Evolutionary conservation across 1,139 yeast genomes (phyloP).

Genomic region (Lodderomyces oxycetoniae): DNA sequence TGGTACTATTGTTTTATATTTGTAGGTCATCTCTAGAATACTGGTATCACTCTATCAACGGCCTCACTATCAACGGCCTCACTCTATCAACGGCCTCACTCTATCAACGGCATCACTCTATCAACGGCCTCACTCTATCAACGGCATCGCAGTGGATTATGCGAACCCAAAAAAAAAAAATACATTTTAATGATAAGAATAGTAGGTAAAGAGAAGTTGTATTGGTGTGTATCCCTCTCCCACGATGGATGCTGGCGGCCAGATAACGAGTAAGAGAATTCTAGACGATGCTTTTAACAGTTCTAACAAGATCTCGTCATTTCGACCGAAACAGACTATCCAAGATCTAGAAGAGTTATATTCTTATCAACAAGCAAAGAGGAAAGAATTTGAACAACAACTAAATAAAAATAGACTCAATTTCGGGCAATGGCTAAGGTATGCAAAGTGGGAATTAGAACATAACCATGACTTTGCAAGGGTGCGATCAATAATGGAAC

Average conservation of each 20-base stretch:
- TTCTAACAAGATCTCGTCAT: background rate
- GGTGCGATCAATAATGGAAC: conserved; percentile 82
- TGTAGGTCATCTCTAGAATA: too few relatives aligned
- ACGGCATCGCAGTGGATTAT: too few relatives aligned
- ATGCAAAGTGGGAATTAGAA: conserved; percentile 82
- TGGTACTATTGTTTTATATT: too few relatives aligned
- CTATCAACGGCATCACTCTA: too few relatives aligned
- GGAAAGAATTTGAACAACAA: conserved; percentile 83
- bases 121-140: too few relatives aligned
- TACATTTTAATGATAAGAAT: too few relatives aligned
- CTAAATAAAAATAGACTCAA: conserved; percentile 77
- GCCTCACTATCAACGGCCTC: too few relatives aligned
- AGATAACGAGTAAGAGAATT: conserved; percentile 36
- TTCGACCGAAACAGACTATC: conserved; percentile 47
- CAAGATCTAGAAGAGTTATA: conserved; percentile 77
- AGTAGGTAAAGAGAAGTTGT: too few relatives aligned
- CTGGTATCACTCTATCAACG: too few relatives aligned
- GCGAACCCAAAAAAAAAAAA: too few relatives aligned
- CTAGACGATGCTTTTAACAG: conserved; percentile 34
- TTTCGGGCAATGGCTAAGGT: conserved; percentile 85
- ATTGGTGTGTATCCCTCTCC: conserved; percentile 1
- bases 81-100: too few relatives aligned
- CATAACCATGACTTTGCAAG: conserved; percentile 65
- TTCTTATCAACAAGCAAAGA: conserved; percentile 68
- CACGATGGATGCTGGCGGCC: conserved; percentile 8